Percentiles rank a stretch among this genome's conserved stretches.
Conservation (phyloP, 2,329 filamentous ascomycete genomes). For the Epichloe aotearoae region DNA sequence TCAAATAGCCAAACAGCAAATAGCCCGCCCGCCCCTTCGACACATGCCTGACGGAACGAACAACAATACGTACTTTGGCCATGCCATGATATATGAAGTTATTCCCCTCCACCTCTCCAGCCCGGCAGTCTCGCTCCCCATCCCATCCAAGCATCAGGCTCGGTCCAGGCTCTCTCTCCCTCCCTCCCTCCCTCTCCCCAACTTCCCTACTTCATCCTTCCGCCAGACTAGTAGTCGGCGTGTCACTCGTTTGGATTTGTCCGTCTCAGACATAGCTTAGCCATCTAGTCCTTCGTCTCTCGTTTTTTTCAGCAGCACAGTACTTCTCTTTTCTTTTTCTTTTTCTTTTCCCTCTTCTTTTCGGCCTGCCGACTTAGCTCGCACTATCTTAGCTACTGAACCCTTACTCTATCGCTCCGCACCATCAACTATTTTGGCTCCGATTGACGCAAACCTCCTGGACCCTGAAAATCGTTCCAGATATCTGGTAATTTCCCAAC, state of each 20-base stretch:
- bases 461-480: background rate
- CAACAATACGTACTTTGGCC: background rate
- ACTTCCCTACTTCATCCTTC: background rate
- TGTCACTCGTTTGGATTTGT: slow-evolving; percentile 4
- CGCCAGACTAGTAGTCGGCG: slow-evolving; percentile 2
- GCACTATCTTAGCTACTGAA: background rate
- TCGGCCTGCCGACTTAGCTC: background rate
- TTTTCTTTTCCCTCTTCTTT: background rate
- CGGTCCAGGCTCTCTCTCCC: background rate
- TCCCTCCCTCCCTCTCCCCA: background rate
- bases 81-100: slow-evolving; percentile 2
- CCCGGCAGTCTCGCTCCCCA: background rate
- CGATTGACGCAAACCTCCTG: background rate
- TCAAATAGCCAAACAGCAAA: background rate
- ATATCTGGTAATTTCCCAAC: background rate
- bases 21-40: background rate
- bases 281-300: background rate
- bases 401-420: background rate
- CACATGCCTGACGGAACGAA: background rate
- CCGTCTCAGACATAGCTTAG: background rate
- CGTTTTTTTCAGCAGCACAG: background rate
- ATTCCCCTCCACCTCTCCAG: background rate
- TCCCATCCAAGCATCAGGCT: background rate
- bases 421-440: background rate
- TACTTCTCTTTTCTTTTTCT: background rate